Conservation (phyloP, 169 alveolate genomes). For the Theileria sp. region DNA sequence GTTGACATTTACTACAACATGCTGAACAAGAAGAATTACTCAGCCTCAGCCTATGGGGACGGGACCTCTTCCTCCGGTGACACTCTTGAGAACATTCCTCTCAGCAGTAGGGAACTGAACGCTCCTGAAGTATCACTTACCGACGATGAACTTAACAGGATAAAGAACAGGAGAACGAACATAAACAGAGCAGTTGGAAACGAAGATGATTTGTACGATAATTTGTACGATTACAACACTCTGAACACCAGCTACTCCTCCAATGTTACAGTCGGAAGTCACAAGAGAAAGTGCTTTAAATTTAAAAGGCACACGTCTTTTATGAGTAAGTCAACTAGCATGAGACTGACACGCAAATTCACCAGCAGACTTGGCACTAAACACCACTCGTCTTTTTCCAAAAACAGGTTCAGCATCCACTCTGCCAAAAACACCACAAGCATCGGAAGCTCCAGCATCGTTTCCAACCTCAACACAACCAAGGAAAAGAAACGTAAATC, state of each 20-base stretch:
- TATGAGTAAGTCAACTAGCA: neutral
- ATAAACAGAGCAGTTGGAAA: slow-evolving; percentile 5
- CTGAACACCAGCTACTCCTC: slow-evolving; percentile 1
- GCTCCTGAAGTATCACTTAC: neutral
- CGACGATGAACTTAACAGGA: neutral
- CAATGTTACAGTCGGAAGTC: neutral
- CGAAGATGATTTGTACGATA: neutral
- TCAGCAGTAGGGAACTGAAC: neutral
- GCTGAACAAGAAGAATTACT: slow-evolving; percentile 2
- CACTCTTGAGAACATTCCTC: neutral
- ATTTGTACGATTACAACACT: neutral
- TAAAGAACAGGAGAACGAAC: slow-evolving; percentile 6
- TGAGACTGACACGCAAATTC: neutral
- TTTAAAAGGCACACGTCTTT: neutral
- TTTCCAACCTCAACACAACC: neutral
- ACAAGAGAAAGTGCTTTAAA: neutral
- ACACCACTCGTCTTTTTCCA: neutral
- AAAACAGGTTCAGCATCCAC: neutral
- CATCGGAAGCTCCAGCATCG: neutral
- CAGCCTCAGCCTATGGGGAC: neutral
- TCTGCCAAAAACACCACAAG: neutral
- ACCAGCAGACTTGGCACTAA: neutral
- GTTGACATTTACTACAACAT: slow-evolving; percentile 21
- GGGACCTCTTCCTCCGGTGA: neutral
- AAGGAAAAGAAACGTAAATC: neutral